phyloP scores from a whole-genome alignment of 805 yeast species.

The Sugiyamaella smithiae region DNA sequence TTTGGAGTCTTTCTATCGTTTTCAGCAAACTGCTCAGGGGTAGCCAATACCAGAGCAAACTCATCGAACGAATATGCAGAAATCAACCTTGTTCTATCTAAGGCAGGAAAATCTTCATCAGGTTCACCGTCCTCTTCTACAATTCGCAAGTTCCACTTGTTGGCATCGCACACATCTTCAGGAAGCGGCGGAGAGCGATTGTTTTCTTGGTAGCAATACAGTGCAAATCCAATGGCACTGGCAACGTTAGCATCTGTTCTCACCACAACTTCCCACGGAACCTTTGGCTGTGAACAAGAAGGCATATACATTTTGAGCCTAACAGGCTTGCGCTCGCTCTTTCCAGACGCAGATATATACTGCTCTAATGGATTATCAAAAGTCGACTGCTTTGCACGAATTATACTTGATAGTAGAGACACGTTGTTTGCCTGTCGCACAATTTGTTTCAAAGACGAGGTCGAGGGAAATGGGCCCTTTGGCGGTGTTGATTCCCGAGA shows the following conservation, averaged over 20 bases:
- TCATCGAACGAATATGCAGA: slow-evolving; percentile 78
- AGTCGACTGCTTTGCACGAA: slow-evolving; percentile 30
- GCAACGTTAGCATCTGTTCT: slow-evolving; percentile 44
- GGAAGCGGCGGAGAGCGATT: slow-evolving; percentile 29
- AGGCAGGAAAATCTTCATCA: slow-evolving; percentile 84
- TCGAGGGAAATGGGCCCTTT: not conserved
- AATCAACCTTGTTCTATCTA: slow-evolving; percentile 65
- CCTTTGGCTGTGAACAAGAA: slow-evolving; percentile 28
- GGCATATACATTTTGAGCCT: slow-evolving; percentile 37
- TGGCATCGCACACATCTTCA: slow-evolving; percentile 47
- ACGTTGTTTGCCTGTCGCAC: not conserved
- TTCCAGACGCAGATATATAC: slow-evolving; percentile 36
- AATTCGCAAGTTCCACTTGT: slow-evolving; percentile 70
- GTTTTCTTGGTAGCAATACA: slow-evolving; percentile 36
- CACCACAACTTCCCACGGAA: slow-evolving; percentile 35
- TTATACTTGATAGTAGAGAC: slow-evolving; percentile 28
- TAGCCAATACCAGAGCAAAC: slow-evolving; percentile 67
- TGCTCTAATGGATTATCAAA: slow-evolving; percentile 36
- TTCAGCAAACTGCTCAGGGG: slow-evolving; percentile 33
- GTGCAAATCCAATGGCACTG: slow-evolving; percentile 54
- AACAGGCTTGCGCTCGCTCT: slow-evolving; percentile 33
- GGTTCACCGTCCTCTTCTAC: slow-evolving; percentile 93
- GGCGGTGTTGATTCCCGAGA: not conserved
- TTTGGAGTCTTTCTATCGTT: slow-evolving; percentile 36
- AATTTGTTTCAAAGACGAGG: not conserved